These are phyloP conservation scores for Panicum hallii DNA, from an alignment of 202 grass and related monocot genomes.

Conservation along the genomic window DNA sequence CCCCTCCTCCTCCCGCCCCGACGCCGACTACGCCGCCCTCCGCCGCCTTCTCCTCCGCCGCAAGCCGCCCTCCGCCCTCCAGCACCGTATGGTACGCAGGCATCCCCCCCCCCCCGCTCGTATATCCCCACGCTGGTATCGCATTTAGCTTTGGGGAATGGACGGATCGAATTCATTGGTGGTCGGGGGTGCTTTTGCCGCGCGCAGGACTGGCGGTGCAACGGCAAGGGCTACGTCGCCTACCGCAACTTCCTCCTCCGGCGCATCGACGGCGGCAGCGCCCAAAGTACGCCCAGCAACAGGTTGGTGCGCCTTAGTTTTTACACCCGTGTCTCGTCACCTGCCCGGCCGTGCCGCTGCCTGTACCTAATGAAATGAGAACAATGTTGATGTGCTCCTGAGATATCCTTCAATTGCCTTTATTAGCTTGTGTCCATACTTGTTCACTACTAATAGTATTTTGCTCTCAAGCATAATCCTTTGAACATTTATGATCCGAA, in stretches of 20 bases:
- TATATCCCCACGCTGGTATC: conserved; percentile 2
- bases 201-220: conserved; percentile 85
- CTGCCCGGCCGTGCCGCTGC: neutral
- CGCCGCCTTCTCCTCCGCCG: conserved; percentile 77
- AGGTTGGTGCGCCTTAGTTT: conserved; percentile 53
- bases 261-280: conserved; percentile 62
- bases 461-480: conserved; percentile 20
- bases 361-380: conserved; percentile 19
- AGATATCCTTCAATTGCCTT: neutral
- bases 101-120: neutral
- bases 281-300: conserved; percentile 80
- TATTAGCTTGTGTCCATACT: neutral
- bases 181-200: neutral
- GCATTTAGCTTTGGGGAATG: conserved; percentile 42
- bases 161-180: conserved; percentile 25
- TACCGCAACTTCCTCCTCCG: conserved; percentile 79
- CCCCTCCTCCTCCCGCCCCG: conserved; percentile 63
- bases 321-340: neutral
- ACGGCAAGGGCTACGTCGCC: conserved; percentile 85
- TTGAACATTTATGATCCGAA: conserved; percentile 23
- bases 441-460: neutral
- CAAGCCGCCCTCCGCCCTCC: conserved; percentile 61
- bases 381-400: conserved; percentile 9
- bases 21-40: conserved; percentile 79
- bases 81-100: conserved; percentile 67